Percentiles rank a stretch among this genome's conserved stretches.
These are phyloP conservation scores for Pleurotus ostreatus DNA, from an alignment of 768 basidiomycete genomes.

Conservation along the genomic window DNA sequence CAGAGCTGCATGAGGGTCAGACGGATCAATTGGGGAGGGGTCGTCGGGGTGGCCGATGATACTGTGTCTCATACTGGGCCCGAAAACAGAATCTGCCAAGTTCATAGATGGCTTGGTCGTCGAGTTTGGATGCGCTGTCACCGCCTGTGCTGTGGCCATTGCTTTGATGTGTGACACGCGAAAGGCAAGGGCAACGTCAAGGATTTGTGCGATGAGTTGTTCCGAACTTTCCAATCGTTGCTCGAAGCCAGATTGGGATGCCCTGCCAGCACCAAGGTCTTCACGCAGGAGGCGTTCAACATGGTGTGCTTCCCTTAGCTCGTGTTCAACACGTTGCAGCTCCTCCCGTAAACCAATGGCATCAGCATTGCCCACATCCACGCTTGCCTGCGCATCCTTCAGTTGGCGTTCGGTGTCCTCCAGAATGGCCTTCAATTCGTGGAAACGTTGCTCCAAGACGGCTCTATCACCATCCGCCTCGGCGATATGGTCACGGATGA, in stretches of 20 bases:
- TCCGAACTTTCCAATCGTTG: conserved; percentile 60
- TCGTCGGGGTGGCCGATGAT: conserved; percentile 53
- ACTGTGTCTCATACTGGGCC: conserved; percentile 49
- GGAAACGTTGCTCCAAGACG: conserved; percentile 85
- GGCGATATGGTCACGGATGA: conserved; percentile 82
- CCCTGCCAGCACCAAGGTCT: conserved; percentile 66
- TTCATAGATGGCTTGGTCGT: conserved; percentile 35
- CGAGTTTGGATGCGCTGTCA: conserved; percentile 46
- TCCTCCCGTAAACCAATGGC: conserved; percentile 69
- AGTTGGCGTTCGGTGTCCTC: conserved; percentile 60
- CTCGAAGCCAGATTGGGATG: conserved; percentile 66
- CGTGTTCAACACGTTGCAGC: conserved; percentile 64
- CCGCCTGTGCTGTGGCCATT: conserved; percentile 54
- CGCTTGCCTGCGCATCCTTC: conserved; percentile 56
- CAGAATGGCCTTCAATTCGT: conserved; percentile 60
- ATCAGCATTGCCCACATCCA: conserved; percentile 65
- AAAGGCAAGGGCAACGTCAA: conserved; percentile 77
- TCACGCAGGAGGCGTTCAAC: conserved; percentile 69
- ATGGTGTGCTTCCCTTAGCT: conserved; percentile 62
- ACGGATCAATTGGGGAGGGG: conserved; percentile 73
- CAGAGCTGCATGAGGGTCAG: conserved; percentile 66
- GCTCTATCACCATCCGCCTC: conserved; percentile 94
- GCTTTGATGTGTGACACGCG: conserved; percentile 75
- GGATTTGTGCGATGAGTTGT: conserved; percentile 74
- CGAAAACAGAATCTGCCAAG: conserved; percentile 48